Evolutionary conservation across 2,329 filamentous ascomycete species (phyloP).

Genomic region (Aspergillus versicolor): DNA sequence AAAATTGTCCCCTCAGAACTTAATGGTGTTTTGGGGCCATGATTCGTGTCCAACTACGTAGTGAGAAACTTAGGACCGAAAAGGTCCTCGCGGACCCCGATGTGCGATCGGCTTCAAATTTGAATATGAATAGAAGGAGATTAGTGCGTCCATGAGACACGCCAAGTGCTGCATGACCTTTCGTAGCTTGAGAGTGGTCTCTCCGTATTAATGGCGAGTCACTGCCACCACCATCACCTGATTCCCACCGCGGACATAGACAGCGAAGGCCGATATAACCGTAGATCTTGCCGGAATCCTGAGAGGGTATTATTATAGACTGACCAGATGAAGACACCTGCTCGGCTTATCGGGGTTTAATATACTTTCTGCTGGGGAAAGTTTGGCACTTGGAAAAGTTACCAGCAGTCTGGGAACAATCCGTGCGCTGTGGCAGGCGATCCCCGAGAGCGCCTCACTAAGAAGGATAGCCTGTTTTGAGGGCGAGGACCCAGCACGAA

Average conservation of each 20-base stretch:
- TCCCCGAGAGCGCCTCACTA: background rate
- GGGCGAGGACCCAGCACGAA: background rate
- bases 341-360: background rate
- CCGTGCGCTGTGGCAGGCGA: conserved; percentile 7
- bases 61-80: background rate
- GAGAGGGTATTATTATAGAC: background rate
- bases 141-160: conserved; percentile 4
- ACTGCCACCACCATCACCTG: background rate
- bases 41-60: background rate
- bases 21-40: too few species aligned
- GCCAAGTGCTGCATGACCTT: conserved; percentile 6
- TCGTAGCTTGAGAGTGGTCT: background rate
- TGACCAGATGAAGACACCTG: background rate
- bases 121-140: background rate
- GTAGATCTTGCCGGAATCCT: background rate
- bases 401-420: conserved; percentile 9
- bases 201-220: background rate
- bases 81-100: background rate
- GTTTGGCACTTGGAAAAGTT: background rate
- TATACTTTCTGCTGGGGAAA: background rate
- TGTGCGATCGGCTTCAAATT: background rate
- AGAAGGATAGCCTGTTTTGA: background rate
- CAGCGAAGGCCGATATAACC: background rate
- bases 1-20: too few species aligned
- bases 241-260: background rate